Conservation (phyloP, 208 protist genomes). For the Novymonas esmeraldas region DNA sequence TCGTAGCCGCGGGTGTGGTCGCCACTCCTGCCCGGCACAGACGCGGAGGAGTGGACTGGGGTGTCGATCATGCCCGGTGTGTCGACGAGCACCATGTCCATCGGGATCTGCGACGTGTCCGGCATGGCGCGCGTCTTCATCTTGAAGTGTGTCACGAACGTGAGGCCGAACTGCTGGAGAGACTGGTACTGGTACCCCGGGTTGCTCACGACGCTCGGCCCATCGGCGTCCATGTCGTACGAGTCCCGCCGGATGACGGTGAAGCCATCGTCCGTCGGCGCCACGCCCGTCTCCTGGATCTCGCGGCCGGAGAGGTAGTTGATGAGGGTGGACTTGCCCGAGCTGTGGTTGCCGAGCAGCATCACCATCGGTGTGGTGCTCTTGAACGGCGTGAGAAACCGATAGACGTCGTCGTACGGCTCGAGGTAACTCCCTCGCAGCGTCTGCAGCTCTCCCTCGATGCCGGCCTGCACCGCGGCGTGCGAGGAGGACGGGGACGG, state of each 20-base stretch:
- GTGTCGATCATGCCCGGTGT: conserved; percentile 94
- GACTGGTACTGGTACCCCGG: conserved; percentile 70
- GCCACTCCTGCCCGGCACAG: conserved; percentile 19
- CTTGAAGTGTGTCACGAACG: conserved; percentile 79
- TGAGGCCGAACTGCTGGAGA: conserved; percentile 76
- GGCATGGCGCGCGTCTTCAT: conserved; percentile 74
- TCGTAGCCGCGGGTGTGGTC: conserved; percentile 87
- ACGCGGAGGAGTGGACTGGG: conserved; percentile 49
- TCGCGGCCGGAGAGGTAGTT: conserved; percentile 81
- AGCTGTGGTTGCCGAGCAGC: conserved; percentile 91
- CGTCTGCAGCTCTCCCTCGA: conserved; percentile 38
- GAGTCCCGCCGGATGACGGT: conserved; percentile 78
- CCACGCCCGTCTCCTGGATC: conserved; percentile 87
- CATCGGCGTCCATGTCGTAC: conserved; percentile 74
- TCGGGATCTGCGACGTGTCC: conserved; percentile 38
- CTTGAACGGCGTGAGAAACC: conserved; percentile 45
- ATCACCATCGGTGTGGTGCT: conserved; percentile 84
- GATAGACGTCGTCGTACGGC: conserved; percentile 33
- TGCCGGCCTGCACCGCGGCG: conserved; percentile 12
- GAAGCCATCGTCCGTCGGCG: conserved; percentile 91
- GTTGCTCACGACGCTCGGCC: conserved; percentile 76
- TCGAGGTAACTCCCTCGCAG: conserved; percentile 40
- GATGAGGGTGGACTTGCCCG: conserved; percentile 92
- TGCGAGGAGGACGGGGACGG: background rate
- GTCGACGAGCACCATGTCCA: conserved; percentile 87